Evolutionary conservation across 495 filamentous ascomycete species (phyloP).

Genomic region (Neurospora sp.): DNA sequence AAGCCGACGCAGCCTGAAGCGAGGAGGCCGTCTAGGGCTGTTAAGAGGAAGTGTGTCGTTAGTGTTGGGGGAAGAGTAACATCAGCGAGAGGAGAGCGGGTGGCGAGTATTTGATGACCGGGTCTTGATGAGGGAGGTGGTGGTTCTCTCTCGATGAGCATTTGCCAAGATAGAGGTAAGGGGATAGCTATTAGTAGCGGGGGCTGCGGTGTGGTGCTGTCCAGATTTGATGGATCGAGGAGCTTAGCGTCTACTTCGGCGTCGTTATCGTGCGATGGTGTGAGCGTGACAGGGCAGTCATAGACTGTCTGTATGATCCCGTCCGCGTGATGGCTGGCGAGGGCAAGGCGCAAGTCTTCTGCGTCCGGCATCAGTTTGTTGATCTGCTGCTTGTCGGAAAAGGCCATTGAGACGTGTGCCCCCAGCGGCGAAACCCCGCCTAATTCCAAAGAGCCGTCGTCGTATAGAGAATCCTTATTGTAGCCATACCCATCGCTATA

Average conservation of each 20-base stretch:
- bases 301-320: conserved; percentile 10
- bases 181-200: conserved; percentile 2
- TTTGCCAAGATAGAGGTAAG: conserved; percentile 12
- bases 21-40: conserved; percentile 17
- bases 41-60: conserved; percentile 9
- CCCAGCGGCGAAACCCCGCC: not conserved
- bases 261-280: not conserved
- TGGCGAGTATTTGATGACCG: not conserved
- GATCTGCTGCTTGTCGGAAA: not conserved
- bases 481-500: not conserved
- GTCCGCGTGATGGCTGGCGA: not conserved
- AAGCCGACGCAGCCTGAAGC: conserved; percentile 12
- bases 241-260: not conserved
- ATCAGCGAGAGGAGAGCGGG: conserved; percentile 8
- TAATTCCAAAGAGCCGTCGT: not conserved
- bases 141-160: conserved; percentile 10
- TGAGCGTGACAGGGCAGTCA: conserved; percentile 13
- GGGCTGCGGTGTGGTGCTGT: not conserved
- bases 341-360: not conserved
- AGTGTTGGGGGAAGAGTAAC: conserved; percentile 5
- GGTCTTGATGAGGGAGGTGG: not conserved
- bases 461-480: not conserved
- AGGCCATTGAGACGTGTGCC: not conserved
- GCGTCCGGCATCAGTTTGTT: not conserved
- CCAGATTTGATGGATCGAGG: not conserved